These are phyloP conservation scores for Apophysomyces ossiformis DNA, from an alignment of 371 early-diverging fungal species.

Conservation along the genomic window DNA sequence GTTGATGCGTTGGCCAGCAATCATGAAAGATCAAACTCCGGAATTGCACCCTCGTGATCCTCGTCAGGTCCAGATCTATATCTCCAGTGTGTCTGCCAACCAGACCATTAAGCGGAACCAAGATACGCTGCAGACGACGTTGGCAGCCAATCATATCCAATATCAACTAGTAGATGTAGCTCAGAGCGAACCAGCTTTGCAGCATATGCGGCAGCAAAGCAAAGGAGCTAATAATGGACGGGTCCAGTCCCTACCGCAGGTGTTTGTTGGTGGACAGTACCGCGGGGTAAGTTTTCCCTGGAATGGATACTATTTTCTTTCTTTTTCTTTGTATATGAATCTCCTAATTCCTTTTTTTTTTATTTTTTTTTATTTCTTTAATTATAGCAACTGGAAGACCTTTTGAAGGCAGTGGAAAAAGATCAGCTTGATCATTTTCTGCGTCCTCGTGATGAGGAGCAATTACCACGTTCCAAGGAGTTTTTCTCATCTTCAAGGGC, in stretches of 20 bases:
- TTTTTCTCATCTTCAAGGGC: conserved; percentile 16
- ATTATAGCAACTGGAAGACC: conserved; percentile 25
- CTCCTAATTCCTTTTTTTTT: background rate
- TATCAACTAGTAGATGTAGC: conserved; percentile 45
- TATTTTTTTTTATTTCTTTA: background rate
- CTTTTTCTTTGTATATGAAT: background rate
- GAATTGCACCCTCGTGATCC: conserved; percentile 32
- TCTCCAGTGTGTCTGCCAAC: conserved; percentile 41
- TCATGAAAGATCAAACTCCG: conserved; percentile 16
- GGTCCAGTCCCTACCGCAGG: conserved; percentile 35
- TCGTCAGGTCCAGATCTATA: conserved; percentile 35
- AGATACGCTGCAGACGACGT: conserved; percentile 25
- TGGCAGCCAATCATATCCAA: conserved; percentile 24
- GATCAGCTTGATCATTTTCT: conserved; percentile 14
- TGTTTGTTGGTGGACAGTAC: conserved; percentile 49
- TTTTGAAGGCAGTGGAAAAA: conserved; percentile 11
- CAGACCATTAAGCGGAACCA: conserved; percentile 37
- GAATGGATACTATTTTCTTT: background rate
- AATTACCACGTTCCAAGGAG: conserved; percentile 14
- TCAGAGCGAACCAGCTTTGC: conserved; percentile 40
- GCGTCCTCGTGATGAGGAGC: conserved; percentile 13
- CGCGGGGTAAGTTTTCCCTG: conserved; percentile 33
- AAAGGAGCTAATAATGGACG: conserved; percentile 22
- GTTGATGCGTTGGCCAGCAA: conserved; percentile 24
- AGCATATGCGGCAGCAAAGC: conserved; percentile 38